Base-by-base conservation (phyloP, 345 rosid species). In the Microcos paniculata region DNA sequence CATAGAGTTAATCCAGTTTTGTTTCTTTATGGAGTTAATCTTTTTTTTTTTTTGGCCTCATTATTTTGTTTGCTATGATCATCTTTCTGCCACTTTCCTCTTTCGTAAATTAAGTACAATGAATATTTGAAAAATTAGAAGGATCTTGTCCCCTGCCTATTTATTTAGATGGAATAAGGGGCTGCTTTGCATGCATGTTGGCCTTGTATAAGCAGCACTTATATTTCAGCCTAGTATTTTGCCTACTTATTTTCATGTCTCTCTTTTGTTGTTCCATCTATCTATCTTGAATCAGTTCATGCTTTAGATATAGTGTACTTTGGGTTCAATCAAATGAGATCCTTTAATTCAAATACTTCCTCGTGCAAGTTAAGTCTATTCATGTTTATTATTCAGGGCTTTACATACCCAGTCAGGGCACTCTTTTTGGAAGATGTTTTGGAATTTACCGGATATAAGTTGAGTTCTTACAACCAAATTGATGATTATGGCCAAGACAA, bases 401-500 rank as follows among this genome's bases (percentile, higher is more conserved):
- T 96, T 78, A 89, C 99, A 65, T 77, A 93, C 85, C 92, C 98
- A 8, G 99, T 93, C 76, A 89, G 85, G 79, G 84, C 88, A 48
- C 95, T 87, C 51, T 96, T 96, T 83, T 79, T 96, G 76, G 99
- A 96, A 85, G 97, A 96, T 80, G 88, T 90, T 45, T 74, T 96
- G 83, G 97, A 93, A 83, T 85, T 88, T 80, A 93, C 98, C 23
- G 97, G 99, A 58, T 91, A 90, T 84, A 93, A 91, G 89, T 66
- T 96, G 84, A 84, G 88, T 79, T 89, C 98, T 78, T 92, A 82
- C 80, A 96, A 94, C 83, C 99, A 96, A 90, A 80, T 96, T 80
- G 99, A 96, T 88, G 99, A 96, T 71, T 96, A 93, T 85, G 99
- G 99, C 70, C 98, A 96, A 89, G 99, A 94, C 65, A 96, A 94